These are phyloP conservation scores for Pythium dissimile DNA, from an alignment of 352 stramenopile species.

Conservation along the genomic window DNA sequence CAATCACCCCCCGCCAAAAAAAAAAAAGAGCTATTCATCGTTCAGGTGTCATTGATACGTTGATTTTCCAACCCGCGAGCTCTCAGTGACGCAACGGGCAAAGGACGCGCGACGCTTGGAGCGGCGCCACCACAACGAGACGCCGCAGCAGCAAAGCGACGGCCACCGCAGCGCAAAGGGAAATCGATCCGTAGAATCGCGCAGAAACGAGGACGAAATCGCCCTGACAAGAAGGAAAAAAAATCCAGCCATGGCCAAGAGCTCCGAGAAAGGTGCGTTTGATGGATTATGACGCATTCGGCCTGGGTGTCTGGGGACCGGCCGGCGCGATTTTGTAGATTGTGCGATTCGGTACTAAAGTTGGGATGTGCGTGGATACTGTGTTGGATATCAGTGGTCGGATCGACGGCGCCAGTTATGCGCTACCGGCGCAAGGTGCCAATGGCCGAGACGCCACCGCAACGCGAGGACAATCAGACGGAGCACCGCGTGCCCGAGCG, in stretches of 20 bases:
- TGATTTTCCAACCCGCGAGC: too few relatives aligned
- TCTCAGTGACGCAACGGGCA: background rate
- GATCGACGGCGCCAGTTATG: constrained; percentile 16
- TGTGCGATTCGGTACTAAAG: background rate
- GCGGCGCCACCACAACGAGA: background rate
- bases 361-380: constrained; percentile 5
- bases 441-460: background rate
- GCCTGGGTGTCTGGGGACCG: background rate
- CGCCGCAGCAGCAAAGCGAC: background rate
- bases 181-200: background rate
- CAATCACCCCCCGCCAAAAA: constrained; percentile 6
- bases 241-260: constrained; percentile 56
- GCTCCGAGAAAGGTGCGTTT: constrained; percentile 33
- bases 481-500: constrained; percentile 16
- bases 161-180: background rate
- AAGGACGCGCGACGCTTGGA: constrained; percentile 16
- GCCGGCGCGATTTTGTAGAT: background rate
- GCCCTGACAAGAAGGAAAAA: too few relatives aligned
- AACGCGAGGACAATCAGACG: constrained; percentile 27
- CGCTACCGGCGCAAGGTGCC: constrained; percentile 55
- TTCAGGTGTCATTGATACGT: constrained; percentile 1
- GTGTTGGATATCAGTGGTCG: background rate
- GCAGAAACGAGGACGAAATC: background rate
- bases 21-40: background rate
- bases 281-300: background rate